A percentile compares a stretch with the other conserved stretches of the same genome.
phyloP scores from a whole-genome alignment of 371 early-diverging fungal species.

The Chytridium lagenaria region DNA sequence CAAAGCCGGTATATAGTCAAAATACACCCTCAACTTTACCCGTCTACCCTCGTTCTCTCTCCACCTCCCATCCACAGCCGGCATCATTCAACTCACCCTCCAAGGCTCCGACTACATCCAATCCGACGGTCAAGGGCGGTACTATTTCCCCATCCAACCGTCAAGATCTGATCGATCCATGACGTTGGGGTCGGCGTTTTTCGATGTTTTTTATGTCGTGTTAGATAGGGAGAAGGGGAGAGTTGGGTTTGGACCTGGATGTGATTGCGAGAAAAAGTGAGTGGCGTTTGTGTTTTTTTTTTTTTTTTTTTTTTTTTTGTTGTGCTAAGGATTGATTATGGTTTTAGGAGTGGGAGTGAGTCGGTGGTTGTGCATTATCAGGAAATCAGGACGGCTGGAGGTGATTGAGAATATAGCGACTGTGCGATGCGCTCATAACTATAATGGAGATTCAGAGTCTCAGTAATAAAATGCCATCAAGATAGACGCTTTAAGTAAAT shows the following conservation, averaged over 20 bases:
- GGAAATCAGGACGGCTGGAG: too few species aligned
- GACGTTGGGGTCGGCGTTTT: constrained; percentile 28
- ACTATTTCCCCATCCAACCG: constrained; percentile 25
- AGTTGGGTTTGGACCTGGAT: constrained; percentile 36
- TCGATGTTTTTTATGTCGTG: constrained; percentile 32
- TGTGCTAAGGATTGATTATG: too few species aligned
- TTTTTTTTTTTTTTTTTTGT: not conserved
- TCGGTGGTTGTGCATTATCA: too few species aligned
- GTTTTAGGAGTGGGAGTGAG: not conserved
- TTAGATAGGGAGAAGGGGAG: constrained; percentile 23
- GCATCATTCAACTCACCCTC: constrained; percentile 13
- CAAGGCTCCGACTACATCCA: constrained; percentile 28
- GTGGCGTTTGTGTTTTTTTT: not conserved
- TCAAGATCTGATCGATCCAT: not conserved
- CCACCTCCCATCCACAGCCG: not conserved
- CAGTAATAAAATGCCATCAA: too few species aligned
- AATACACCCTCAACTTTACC: constrained; percentile 12
- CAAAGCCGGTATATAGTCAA: not conserved
- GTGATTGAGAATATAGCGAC: too few species aligned
- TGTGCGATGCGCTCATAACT: too few species aligned
- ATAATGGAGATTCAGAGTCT: too few species aligned
- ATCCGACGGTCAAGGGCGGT: constrained; percentile 14
- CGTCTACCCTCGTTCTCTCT: constrained; percentile 9
- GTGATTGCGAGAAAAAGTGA: constrained; percentile 25
- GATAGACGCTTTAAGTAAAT: too few species aligned